Conservation (phyloP, 2,329 filamentous ascomycete species). For the Penicillium sp. region DNA sequence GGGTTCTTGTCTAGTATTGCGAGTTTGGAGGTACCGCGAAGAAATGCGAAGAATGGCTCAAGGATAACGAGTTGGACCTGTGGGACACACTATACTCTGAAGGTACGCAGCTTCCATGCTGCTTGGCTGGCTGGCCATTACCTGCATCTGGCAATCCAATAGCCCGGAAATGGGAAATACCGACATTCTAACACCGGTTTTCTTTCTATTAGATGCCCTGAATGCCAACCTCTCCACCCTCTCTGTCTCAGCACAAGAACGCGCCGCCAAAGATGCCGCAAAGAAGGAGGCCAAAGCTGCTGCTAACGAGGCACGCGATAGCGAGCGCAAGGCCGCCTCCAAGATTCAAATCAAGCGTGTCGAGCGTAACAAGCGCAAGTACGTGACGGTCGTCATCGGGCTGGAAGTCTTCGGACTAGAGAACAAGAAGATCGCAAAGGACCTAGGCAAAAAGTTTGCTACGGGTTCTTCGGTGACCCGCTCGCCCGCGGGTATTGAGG, state of each 20-base stretch:
- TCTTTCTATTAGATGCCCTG: constrained; percentile 63
- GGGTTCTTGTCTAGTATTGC: constrained; percentile 84
- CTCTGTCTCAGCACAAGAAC: constrained; percentile 87
- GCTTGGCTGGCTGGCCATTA: neutral
- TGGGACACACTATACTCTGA: constrained; percentile 82
- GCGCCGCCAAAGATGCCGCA: constrained; percentile 90
- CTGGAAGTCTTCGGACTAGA: constrained; percentile 89
- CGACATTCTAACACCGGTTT: neutral
- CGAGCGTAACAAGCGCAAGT: constrained; percentile 97
- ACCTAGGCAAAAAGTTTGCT: constrained; percentile 97
- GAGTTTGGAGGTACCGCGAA: constrained; percentile 95
- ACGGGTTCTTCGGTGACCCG: constrained; percentile 93
- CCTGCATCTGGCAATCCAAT: neutral
- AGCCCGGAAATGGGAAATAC: neutral
- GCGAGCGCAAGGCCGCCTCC: constrained; percentile 76
- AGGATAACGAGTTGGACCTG: constrained; percentile 69
- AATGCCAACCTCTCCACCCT: constrained; percentile 82
- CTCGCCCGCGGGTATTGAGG: constrained; percentile 78
- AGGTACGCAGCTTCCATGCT: constrained; percentile 52
- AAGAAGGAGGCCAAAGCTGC: constrained; percentile 97
- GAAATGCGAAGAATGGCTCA: constrained; percentile 96
- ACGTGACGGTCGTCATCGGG: constrained; percentile 86
- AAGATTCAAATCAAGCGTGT: constrained; percentile 93
- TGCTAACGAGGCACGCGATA: constrained; percentile 77
- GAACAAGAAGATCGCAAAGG: constrained; percentile 93